These are phyloP conservation scores for Glonium stellatum DNA, from an alignment of 495 filamentous ascomycete genomes.

Conservation along the genomic window DNA sequence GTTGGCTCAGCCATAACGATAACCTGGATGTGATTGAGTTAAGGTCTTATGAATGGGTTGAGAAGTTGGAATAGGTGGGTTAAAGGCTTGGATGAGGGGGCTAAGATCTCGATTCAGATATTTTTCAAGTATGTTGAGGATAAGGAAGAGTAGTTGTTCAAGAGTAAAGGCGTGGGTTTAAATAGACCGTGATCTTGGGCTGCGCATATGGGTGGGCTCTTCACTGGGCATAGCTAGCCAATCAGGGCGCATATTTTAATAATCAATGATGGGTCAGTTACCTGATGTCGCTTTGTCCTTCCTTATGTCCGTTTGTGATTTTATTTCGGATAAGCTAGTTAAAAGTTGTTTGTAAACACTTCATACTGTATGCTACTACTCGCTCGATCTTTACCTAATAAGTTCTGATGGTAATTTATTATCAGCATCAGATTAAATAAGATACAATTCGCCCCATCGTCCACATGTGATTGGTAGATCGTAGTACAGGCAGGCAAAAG, in stretches of 20 bases:
- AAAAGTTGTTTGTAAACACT: too few species aligned
- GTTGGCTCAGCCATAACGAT: conserved; percentile 15
- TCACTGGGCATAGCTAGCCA: background rate
- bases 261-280: background rate
- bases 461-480: background rate
- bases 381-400: background rate
- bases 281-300: background rate
- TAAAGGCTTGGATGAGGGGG: background rate
- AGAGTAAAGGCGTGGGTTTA: background rate
- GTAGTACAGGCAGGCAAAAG: too few species aligned
- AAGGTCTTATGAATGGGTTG: too few species aligned
- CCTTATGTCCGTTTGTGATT: background rate
- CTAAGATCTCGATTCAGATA: background rate
- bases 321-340: background rate
- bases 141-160: background rate
- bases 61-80: background rate
- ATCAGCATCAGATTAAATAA: background rate
- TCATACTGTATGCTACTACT: too few species aligned
- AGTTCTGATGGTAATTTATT: background rate
- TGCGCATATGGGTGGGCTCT: background rate
- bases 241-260: background rate
- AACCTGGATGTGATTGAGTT: background rate
- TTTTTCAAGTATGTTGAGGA: background rate
- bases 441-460: background rate
- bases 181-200: background rate